Base-by-base conservation (phyloP, 441 rosid genomes). In the Sinapis alba region DNA sequence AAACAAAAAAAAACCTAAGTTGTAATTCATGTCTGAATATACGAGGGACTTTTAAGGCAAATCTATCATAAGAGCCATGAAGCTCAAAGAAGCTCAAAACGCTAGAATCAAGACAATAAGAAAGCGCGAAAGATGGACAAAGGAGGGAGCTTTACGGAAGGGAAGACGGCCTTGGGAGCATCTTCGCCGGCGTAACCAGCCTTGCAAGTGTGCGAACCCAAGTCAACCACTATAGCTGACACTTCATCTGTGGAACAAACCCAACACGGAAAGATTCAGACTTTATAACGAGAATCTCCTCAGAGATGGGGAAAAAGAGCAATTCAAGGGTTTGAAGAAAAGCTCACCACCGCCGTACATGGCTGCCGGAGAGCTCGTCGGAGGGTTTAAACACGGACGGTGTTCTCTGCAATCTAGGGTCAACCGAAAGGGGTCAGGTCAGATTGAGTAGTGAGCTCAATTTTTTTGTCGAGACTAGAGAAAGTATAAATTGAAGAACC, bases 131-230 rank as follows among this genome's bases (percentile, higher is more conserved):
- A 50, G 27, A 23, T 9, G 60, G 10, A 36, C 15, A 62, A 24
- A 56, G 53, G 47, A 69, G 73, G 70, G 69, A 53, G 77, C 91
- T 86, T 50, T 74, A 95, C 98, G 19, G 99, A 91, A 43, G 98
- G 98, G 32, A 96, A 96, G 6, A 96, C 98, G 21, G 99, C 99
- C 79, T 96, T 96, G 28, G 98, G 98, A 73, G 97, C 97, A 86
- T 96, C 99, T 85, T 93, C 99, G 7, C 99, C 99, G 1, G 99
- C 99, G 76, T 93, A 96, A 64, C 99, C 99, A 62, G 98, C 99
- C 66, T 96, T 96, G 82, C 98, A 96, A 78, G 98, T 93, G 85
- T 93, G 98, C 16, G 97, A 89, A 7, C 98, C 98, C 73, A 96
- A 77, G 90, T 96, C 99, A 60, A 96, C 80, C 16, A 96, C 99